A percentile compares a stretch with the other conserved stretches of the same genome.
phyloP scores from a whole-genome alignment of 2,329 filamentous ascomycete genomes.

The Colletotrichum gloeosporioides region DNA sequence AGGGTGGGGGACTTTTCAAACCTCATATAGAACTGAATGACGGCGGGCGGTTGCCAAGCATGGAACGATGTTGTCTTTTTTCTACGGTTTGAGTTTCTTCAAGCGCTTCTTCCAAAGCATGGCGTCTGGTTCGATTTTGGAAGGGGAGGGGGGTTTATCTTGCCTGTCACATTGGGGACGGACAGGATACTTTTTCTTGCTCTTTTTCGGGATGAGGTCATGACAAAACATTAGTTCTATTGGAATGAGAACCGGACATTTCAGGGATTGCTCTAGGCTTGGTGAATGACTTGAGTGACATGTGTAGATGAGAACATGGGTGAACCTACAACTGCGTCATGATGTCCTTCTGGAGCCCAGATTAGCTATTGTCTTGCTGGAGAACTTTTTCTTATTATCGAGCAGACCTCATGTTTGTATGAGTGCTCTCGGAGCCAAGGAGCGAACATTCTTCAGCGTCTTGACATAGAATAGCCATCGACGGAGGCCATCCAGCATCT shows the following conservation, averaged over 20 bases:
- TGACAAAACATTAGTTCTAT: constrained; percentile 5
- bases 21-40: background rate
- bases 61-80: background rate
- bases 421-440: background rate
- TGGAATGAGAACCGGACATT: background rate
- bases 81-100: background rate
- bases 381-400: background rate
- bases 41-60: background rate
- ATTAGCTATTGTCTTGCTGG: background rate
- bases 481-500: accelerated
- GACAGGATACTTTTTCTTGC: background rate
- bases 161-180: background rate
- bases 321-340: accelerated
- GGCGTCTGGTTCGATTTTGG: constrained; percentile 4
- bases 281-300: background rate
- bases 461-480: accelerated
- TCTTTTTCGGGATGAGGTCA: background rate
- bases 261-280: background rate
- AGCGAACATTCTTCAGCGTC: background rate
- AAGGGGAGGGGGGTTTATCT: background rate
- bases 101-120: constrained; percentile 19
- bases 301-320: background rate
- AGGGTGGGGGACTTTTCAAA: background rate
- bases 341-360: background rate
- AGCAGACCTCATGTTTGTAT: background rate